These are phyloP conservation scores for Coemansia sp. DNA, from an alignment of 192 early-diverging fungal genomes.

Conservation along the genomic window DNA sequence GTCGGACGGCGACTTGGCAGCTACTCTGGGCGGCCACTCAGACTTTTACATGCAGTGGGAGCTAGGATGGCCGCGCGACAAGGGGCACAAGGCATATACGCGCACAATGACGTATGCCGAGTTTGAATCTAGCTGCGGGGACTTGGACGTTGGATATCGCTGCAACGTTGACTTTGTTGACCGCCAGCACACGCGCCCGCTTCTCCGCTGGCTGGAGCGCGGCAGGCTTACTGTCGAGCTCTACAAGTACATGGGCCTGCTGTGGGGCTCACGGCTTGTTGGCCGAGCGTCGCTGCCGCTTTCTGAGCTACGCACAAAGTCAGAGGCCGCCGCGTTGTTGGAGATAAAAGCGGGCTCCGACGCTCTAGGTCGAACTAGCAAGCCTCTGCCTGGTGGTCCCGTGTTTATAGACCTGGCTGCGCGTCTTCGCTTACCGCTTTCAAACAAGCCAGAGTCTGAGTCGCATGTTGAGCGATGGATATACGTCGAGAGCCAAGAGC, in stretches of 20 bases:
- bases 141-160: slow-evolving; percentile 23
- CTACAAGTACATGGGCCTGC: slow-evolving; percentile 48
- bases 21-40: slow-evolving; percentile 31
- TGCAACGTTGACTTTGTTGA: slow-evolving; percentile 41
- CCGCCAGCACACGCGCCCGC: slow-evolving; percentile 33
- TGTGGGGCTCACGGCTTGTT: slow-evolving; percentile 55
- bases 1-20: slow-evolving; percentile 45
- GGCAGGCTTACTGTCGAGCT: slow-evolving; percentile 43
- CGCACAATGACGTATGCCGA: slow-evolving; percentile 38
- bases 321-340: slow-evolving; percentile 31
- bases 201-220: slow-evolving; percentile 45
- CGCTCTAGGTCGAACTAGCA: slow-evolving; percentile 19
- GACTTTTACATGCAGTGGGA: slow-evolving; percentile 54
- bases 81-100: slow-evolving; percentile 31
- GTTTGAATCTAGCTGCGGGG: slow-evolving; percentile 36
- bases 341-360: slow-evolving; percentile 32
- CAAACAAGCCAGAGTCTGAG: slow-evolving; percentile 32
- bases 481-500: slow-evolving; percentile 22
- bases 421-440: slow-evolving; percentile 42
- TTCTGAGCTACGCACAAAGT: slow-evolving; percentile 31
- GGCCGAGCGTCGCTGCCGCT: slow-evolving; percentile 45
- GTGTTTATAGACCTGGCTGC: slow-evolving; percentile 43
- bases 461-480: slow-evolving; percentile 40
- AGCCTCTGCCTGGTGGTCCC: slow-evolving; percentile 38
- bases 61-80: slow-evolving; percentile 45